Conservation (phyloP, 768 basidiomycete species). For the Thelephora aurantiotincta region DNA sequence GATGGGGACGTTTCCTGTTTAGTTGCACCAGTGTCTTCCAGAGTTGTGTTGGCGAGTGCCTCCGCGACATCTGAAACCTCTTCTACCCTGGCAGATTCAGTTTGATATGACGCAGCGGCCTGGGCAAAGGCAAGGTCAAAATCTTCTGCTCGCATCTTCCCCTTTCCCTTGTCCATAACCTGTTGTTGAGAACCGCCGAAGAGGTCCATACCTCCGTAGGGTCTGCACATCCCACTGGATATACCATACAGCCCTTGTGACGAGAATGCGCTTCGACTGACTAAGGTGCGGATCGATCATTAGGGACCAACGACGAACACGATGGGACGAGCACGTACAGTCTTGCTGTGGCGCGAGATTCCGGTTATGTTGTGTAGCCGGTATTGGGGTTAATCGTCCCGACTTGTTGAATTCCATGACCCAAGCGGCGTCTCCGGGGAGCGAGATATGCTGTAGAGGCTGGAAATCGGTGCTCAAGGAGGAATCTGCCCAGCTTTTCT, state of each 20-base stretch:
- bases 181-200: slow-evolving; percentile 1
- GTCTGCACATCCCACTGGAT: slow-evolving; percentile 13
- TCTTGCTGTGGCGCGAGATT: background rate
- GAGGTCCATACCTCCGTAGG: slow-evolving; percentile 9
- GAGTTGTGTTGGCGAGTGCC: slow-evolving; percentile 18
- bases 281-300: background rate
- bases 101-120: slow-evolving; percentile 35
- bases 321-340: background rate
- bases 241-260: slow-evolving; percentile 10
- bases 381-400: background rate
- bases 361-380: background rate
- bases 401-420: background rate
- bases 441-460: too few relatives aligned
- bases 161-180: slow-evolving; percentile 49
- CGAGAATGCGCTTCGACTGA: background rate
- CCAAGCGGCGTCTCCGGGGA: too few relatives aligned
- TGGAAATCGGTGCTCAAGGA: too few relatives aligned
- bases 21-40: slow-evolving; percentile 18
- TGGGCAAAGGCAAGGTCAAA: slow-evolving; percentile 81
- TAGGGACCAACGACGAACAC: background rate
- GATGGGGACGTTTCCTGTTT: slow-evolving; percentile 4
- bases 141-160: slow-evolving; percentile 63
- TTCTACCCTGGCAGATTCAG: slow-evolving; percentile 34
- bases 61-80: slow-evolving; percentile 33
- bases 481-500: slow-evolving; percentile 32